Percentiles rank a stretch among this genome's conserved stretches.
These are phyloP conservation scores for Globisporangium splendens DNA, from an alignment of 352 stramenopile genomes.

Conservation along the genomic window DNA sequence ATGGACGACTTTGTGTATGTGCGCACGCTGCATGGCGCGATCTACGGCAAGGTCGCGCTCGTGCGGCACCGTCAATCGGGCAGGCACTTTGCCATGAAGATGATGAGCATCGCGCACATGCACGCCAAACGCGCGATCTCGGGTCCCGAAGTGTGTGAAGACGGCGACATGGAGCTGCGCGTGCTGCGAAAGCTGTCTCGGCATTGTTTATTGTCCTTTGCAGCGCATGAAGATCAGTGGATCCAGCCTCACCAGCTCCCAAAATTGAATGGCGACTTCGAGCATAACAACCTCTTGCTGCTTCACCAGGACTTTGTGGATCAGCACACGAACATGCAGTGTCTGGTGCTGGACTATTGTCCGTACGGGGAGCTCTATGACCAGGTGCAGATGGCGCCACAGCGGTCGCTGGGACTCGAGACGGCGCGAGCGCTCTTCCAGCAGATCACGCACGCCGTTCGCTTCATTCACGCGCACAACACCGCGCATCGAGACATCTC, in stretches of 20 bases:
- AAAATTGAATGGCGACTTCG: neutral
- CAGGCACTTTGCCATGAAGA: slow-evolving; percentile 48
- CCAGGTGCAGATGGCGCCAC: slow-evolving; percentile 16
- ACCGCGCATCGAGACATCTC: slow-evolving; percentile 68
- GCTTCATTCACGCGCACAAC: slow-evolving; percentile 43
- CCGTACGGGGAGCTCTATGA: slow-evolving; percentile 56
- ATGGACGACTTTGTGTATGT: slow-evolving; percentile 52
- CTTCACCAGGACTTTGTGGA: slow-evolving; percentile 59
- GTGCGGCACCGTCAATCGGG: slow-evolving; percentile 24
- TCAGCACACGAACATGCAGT: slow-evolving; percentile 30
- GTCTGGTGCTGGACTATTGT: slow-evolving; percentile 67
- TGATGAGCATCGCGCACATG: slow-evolving; percentile 66
- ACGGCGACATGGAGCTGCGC: slow-evolving; percentile 39
- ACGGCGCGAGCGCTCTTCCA: slow-evolving; percentile 32
- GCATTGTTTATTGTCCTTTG: slow-evolving; percentile 18
- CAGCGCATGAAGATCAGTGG: neutral
- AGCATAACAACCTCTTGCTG: slow-evolving; percentile 32
- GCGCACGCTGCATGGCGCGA: slow-evolving; percentile 26
- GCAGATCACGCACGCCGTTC: slow-evolving; percentile 46
- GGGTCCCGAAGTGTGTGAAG: slow-evolving; percentile 35
- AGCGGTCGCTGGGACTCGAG: slow-evolving; percentile 19
- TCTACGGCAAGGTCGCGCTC: slow-evolving; percentile 52
- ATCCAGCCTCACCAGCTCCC: slow-evolving; percentile 4
- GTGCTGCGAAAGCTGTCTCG: slow-evolving; percentile 38
- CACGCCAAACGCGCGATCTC: slow-evolving; percentile 32